Evolutionary conservation across 1,139 yeast species (phyloP), one percentile per base, ranked within the genome.

Genomic region (Zygotorulaspora mrakii): DNA sequence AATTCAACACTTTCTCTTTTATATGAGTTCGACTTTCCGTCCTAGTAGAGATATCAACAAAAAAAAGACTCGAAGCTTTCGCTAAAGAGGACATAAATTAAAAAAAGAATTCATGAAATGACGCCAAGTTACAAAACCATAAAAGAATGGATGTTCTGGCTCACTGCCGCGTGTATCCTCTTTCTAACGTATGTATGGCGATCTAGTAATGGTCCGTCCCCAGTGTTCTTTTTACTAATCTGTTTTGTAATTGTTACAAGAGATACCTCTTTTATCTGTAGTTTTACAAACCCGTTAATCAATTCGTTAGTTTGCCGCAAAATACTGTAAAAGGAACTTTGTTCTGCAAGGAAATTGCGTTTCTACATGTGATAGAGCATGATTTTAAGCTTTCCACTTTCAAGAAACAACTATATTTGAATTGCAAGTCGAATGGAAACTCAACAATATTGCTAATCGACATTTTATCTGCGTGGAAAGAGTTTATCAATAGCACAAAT

Each of bases 151-250:
- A 58, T 23, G 49, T 58, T 7, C 31, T 58, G 34, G 50, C 52
- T 12, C 53, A 55, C 35, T 55, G 60, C 36, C 50, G 53, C 40
- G 45, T 54, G 5, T 57, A 58, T 33, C 57, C 60, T 18, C 40
- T 58, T 8, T 50, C 60, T 3, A 49, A 47, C 16, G 51, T 50
- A 47, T 35, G 50, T 46, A 20, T 9, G 22, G 6, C 22, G 6
- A 20, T 17, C 13, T 24, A 14, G 30, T 23, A 23, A 11, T 9
- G 10, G 5, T 14, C 8, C 28, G 28, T 11, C 14, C 28, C 12
- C 17, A 4, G 21, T 17, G 5, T 8, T 17, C 17, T 31, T 12
- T 31, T 25, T 31, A 27, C 34, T 17, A 18, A 25, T 12, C 12
- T n/a, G 22, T 20, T 9, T 14, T 31, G 22, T 28, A 21, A 28